Evolutionary conservation across 2,329 filamentous ascomycete species (phyloP).

Genomic region (Colletotrichum abscissum): DNA sequence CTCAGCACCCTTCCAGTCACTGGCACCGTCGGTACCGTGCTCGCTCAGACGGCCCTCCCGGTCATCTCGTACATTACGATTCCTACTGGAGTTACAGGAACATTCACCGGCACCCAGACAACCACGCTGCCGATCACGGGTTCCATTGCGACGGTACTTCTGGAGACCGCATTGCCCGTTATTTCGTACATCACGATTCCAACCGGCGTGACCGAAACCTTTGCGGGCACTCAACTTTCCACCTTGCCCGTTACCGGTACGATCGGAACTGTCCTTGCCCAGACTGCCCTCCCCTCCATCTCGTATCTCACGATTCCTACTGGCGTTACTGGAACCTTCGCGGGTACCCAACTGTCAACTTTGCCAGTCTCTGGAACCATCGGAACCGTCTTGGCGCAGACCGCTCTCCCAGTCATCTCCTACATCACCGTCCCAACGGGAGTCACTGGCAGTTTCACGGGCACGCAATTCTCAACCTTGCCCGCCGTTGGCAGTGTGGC

Average conservation of each 20-base stretch:
- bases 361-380: background rate
- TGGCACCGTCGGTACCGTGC: background rate
- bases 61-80: conserved; percentile 1
- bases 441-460: background rate
- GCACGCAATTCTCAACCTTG: conserved; percentile 3
- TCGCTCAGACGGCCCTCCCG: background rate
- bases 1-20: background rate
- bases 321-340: background rate
- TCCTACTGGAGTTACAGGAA: conserved; percentile 6
- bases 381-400: background rate
- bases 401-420: background rate
- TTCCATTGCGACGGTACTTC: background rate
- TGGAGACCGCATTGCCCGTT: background rate
- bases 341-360: background rate
- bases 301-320: background rate
- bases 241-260: background rate
- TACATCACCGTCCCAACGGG: background rate
- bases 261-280: background rate
- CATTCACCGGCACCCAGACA: conserved; percentile 12
- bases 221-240: background rate
- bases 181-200: conserved; percentile 1
- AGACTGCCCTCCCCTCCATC: background rate
- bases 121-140: background rate
- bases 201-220: conserved; percentile 5
- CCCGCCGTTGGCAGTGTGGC: background rate